Conservation (phyloP, 257 asterid species). For the Solanum raphanifolium region DNA sequence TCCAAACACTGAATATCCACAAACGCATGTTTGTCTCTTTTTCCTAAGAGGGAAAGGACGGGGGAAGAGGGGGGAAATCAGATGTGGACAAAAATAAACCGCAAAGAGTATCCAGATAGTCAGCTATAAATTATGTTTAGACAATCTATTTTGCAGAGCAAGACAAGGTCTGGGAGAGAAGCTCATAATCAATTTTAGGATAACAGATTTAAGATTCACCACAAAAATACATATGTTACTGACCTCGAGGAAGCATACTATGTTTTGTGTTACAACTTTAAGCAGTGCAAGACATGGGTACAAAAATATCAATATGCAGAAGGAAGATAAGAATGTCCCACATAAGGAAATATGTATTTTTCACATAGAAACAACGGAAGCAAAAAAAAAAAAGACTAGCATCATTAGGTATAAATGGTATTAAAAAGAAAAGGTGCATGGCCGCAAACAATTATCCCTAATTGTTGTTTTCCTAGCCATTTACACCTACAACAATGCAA, state of each 20-base stretch:
- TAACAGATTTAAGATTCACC: background rate
- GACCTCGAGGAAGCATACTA: background rate
- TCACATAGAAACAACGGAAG: background rate
- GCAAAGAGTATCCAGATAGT: background rate
- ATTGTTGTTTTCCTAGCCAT: background rate
- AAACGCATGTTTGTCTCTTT: background rate
- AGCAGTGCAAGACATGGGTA: background rate
- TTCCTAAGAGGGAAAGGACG: background rate
- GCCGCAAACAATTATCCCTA: background rate
- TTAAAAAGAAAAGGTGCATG: background rate
- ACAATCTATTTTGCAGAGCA: background rate
- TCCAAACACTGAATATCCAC: background rate
- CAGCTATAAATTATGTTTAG: background rate
- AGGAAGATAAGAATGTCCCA: background rate
- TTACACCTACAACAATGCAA: background rate
- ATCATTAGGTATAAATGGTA: background rate
- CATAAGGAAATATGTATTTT: background rate
- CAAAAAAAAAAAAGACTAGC: background rate
- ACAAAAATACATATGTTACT: background rate
- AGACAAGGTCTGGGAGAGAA: background rate
- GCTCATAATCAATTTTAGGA: background rate
- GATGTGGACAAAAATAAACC: background rate
- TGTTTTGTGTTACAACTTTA: background rate
- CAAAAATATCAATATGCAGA: background rate
- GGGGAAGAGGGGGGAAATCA: background rate